phyloP scores from a whole-genome alignment of 208 protist genomes.

The Trypanosoma conorhini region DNA sequence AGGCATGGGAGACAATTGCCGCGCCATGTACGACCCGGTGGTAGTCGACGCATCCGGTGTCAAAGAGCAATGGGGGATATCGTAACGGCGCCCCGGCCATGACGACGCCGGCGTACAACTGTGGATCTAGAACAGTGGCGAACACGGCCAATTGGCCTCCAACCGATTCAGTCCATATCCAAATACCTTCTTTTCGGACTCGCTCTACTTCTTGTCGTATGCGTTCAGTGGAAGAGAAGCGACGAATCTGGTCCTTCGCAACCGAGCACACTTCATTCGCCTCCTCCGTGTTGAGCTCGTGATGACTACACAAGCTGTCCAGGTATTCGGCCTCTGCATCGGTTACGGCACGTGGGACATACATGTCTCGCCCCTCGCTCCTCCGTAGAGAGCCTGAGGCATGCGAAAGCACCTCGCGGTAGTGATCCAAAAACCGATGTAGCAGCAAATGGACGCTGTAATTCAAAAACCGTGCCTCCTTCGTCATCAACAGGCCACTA shows the following conservation, averaged over 20 bases:
- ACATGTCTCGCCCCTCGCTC: not conserved
- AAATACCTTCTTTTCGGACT: conserved; percentile 63
- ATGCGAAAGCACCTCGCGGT: conserved; percentile 31
- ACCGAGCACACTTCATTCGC: conserved; percentile 8
- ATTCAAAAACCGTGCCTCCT: conserved; percentile 72
- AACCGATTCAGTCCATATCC: conserved; percentile 76
- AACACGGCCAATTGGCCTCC: conserved; percentile 60
- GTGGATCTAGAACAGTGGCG: conserved; percentile 52
- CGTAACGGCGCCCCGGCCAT: conserved; percentile 63
- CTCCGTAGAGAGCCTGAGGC: conserved; percentile 10
- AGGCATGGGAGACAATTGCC: conserved; percentile 24
- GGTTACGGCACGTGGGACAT: not conserved
- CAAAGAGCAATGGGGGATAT: conserved; percentile 75
- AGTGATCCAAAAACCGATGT: conserved; percentile 43
- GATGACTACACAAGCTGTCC: conserved; percentile 11
- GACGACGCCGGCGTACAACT: conserved; percentile 66
- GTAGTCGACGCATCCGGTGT: conserved; percentile 49
- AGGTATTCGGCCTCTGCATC: conserved; percentile 24
- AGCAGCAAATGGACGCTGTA: conserved; percentile 60
- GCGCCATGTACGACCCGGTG: conserved; percentile 52
- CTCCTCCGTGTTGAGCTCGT: not conserved
- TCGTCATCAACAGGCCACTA: conserved; percentile 51
- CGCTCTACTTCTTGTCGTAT: conserved; percentile 40
- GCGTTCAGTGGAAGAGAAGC: conserved; percentile 31
- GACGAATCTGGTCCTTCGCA: conserved; percentile 24